Conservation (phyloP, 495 filamentous ascomycete species). For the Trichoderma reesei region DNA sequence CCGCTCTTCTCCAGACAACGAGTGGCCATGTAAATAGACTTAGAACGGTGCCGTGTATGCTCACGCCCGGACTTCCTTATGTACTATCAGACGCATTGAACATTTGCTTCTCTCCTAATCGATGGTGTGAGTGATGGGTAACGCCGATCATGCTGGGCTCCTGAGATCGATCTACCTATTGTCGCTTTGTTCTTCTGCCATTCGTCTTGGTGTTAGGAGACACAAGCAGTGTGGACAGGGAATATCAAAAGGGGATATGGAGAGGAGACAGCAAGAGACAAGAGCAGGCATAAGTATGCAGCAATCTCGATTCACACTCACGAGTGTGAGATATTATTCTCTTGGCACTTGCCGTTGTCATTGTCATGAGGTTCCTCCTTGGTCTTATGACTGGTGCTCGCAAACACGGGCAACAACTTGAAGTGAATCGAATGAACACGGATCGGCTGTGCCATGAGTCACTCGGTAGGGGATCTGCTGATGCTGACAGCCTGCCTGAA, state of each 20-base stretch:
- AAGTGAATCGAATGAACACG: neutral
- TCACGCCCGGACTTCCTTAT: neutral
- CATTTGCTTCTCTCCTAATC: neutral
- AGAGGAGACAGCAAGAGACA: too few relatives aligned
- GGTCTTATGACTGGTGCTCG: neutral
- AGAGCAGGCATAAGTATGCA: too few relatives aligned
- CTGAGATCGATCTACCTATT: too few relatives aligned
- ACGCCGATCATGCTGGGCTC: neutral
- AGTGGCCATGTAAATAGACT: slow-evolving; percentile 5
- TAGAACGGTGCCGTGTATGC: slow-evolving; percentile 5
- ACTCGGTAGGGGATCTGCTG: neutral
- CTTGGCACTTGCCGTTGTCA: too few relatives aligned
- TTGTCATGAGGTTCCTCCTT: too few relatives aligned
- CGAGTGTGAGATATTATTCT: too few relatives aligned
- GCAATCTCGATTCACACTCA: too few relatives aligned
- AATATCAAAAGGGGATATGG: too few relatives aligned
- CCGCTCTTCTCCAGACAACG: neutral
- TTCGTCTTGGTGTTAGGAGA: too few relatives aligned
- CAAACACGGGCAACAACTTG: neutral
- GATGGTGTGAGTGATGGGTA: neutral
- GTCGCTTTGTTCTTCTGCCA: too few relatives aligned
- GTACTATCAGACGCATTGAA: slow-evolving; percentile 6
- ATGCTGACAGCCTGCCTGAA: neutral
- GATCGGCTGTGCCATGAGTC: neutral
- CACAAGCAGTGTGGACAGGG: too few relatives aligned